Conservation (phyloP, 129 eudicot species). For the Flaveria linearis region DNA sequence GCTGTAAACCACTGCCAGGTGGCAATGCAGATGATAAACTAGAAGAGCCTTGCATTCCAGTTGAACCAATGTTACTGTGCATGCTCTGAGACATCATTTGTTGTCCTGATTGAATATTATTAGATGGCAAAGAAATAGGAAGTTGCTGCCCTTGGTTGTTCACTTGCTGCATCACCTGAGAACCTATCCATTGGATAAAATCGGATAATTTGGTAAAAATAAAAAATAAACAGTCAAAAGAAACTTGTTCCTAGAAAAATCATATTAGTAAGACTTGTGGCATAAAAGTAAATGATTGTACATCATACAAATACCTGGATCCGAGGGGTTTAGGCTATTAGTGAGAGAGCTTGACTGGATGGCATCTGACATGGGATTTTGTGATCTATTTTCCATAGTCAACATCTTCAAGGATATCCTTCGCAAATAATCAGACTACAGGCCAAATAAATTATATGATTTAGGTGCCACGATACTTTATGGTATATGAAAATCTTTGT, state of each 20-base stretch:
- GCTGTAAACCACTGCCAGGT: slow-evolving; percentile 59
- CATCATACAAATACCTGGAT: slow-evolving; percentile 52
- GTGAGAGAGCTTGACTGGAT: slow-evolving; percentile 51
- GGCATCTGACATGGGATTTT: slow-evolving; percentile 52
- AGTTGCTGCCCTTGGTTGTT: slow-evolving; percentile 58
- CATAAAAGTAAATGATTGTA: background rate
- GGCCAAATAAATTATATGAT: slow-evolving; percentile 8
- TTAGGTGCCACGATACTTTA: slow-evolving; percentile 10
- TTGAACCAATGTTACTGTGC: slow-evolving; percentile 48
- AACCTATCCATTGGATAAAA: slow-evolving; percentile 26
- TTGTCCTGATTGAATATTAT: slow-evolving; percentile 47
- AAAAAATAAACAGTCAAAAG: background rate
- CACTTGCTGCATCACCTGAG: slow-evolving; percentile 56
- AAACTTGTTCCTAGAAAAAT: background rate
- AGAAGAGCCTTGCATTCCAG: slow-evolving; percentile 64
- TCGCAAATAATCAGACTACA: slow-evolving; percentile 79
- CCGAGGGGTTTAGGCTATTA: slow-evolving; percentile 48
- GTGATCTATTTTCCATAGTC: slow-evolving; percentile 74
- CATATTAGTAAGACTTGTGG: background rate
- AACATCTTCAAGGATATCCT: slow-evolving; percentile 79
- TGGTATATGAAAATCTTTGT: background rate
- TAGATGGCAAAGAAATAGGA: slow-evolving; percentile 44
- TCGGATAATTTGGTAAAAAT: background rate
- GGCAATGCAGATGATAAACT: slow-evolving; percentile 62
- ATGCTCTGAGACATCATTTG: slow-evolving; percentile 52